Conservation (phyloP, 176 grass and related monocot genomes). For the Stipa capillata region DNA sequence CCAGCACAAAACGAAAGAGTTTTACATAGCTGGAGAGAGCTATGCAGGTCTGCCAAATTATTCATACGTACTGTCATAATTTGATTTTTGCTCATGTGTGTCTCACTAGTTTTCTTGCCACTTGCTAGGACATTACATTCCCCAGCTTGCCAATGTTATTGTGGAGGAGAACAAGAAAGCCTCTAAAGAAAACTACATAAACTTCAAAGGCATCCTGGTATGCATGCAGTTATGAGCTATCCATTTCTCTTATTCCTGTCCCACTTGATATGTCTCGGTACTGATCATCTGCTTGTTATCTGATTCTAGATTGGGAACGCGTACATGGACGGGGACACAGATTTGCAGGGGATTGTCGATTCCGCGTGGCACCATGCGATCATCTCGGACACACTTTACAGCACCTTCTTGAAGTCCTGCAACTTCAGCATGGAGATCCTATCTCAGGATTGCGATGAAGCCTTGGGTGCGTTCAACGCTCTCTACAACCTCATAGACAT, state of each 20-base stretch:
- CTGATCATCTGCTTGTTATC: background rate
- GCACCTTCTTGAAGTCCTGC: slow-evolving; percentile 22
- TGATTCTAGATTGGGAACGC: slow-evolving; percentile 42
- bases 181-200: slow-evolving; percentile 16
- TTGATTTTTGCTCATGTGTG: background rate
- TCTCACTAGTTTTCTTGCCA: background rate
- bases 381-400: slow-evolving; percentile 46
- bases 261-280: background rate
- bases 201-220: slow-evolving; percentile 53
- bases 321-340: slow-evolving; percentile 43
- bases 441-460: slow-evolving; percentile 5
- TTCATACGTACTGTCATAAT: background rate
- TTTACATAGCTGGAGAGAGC: slow-evolving; percentile 65
- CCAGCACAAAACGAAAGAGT: slow-evolving; percentile 50
- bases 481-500: slow-evolving; percentile 43
- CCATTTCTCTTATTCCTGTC: too few species aligned
- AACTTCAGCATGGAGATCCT: slow-evolving; percentile 26
- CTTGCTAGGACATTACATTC: slow-evolving; percentile 42
- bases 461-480: background rate
- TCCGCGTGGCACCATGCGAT: slow-evolving; percentile 49
- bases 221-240: background rate
- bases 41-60: slow-evolving; percentile 34
- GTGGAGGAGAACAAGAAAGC: slow-evolving; percentile 37
- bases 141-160: slow-evolving; percentile 47
- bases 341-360: slow-evolving; percentile 37